Percentiles rank a stretch among this genome's conserved stretches.
These are phyloP conservation scores for Termitomyces heimii DNA, from an alignment of 768 basidiomycete genomes.

Conservation along the genomic window DNA sequence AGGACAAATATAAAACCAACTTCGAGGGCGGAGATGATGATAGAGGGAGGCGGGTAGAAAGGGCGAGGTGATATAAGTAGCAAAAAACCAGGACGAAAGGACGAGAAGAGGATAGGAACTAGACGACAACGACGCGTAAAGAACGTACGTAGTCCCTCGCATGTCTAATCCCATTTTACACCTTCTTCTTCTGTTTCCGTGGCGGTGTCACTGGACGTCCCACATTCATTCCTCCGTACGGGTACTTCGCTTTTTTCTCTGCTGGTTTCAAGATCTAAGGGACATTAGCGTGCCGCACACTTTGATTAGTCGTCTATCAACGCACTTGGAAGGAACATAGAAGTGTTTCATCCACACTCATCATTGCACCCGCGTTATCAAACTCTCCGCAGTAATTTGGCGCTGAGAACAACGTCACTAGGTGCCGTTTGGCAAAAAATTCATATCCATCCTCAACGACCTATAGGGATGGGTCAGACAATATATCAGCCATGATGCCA, in stretches of 20 bases:
- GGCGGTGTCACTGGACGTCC: constrained; percentile 91
- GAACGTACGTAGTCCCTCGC: constrained; percentile 13
- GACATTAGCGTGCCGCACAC: not conserved
- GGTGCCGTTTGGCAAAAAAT: constrained; percentile 95
- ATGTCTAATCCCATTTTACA: constrained; percentile 49
- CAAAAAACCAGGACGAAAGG: constrained; percentile 10
- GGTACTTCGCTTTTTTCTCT: constrained; percentile 96
- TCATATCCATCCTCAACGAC: constrained; percentile 99
- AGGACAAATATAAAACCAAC: constrained; percentile 12
- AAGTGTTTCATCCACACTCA: constrained; percentile 97
- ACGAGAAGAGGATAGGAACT: constrained; percentile 1
- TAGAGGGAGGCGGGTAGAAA: not conserved
- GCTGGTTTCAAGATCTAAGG: constrained; percentile 94
- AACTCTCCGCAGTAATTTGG: constrained; percentile 96
- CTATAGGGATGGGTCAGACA: constrained; percentile 28
- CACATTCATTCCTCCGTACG: constrained; percentile 83
- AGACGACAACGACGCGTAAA: constrained; percentile 13
- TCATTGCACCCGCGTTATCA: constrained; percentile 99
- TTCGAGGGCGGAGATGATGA: not conserved
- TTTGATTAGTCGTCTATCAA: not conserved
- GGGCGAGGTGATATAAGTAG: constrained; percentile 7
- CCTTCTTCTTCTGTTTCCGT: constrained; percentile 97
- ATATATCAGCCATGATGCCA: constrained; percentile 2
- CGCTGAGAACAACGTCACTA: constrained; percentile 96
- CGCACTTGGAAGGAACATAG: constrained; percentile 95